These are phyloP conservation scores for Prunus fruticosa DNA, from an alignment of 306 rosid species.

Conservation along the genomic window DNA sequence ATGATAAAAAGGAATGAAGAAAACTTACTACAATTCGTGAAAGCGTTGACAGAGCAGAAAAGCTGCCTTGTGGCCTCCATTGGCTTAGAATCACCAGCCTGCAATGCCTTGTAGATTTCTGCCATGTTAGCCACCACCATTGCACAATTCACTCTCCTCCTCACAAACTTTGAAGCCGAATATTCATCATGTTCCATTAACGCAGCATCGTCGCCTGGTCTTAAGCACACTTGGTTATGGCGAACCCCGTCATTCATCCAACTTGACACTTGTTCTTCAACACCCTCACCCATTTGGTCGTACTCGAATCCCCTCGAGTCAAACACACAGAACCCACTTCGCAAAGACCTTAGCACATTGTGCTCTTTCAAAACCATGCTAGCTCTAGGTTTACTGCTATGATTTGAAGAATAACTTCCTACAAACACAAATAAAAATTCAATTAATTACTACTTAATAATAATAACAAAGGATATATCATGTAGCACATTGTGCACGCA, in stretches of 20 bases:
- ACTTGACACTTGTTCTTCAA: slow-evolving; percentile 29
- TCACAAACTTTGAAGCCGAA: slow-evolving; percentile 28
- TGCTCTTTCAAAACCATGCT: slow-evolving; percentile 41
- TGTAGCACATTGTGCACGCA: too few species aligned
- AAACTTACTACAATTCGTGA: slow-evolving; percentile 27
- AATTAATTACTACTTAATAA: too few species aligned
- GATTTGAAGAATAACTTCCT: neutral
- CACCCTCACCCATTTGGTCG: neutral
- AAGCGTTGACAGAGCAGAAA: slow-evolving; percentile 22
- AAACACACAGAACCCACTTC: slow-evolving; percentile 41
- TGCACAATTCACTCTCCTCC: slow-evolving; percentile 35
- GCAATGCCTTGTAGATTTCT: slow-evolving; percentile 33
- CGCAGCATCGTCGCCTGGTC: slow-evolving; percentile 23
- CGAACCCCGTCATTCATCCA: slow-evolving; percentile 43
- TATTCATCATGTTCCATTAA: slow-evolving; percentile 9
- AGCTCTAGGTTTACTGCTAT: neutral
- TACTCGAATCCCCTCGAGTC: slow-evolving; percentile 37
- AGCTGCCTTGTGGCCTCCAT: slow-evolving; percentile 36
- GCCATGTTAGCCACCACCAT: slow-evolving; percentile 43
- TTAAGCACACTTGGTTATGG: slow-evolving; percentile 39
- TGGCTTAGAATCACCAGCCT: slow-evolving; percentile 30
- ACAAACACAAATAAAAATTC: neutral
- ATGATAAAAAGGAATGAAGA: neutral
- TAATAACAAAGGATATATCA: too few species aligned
- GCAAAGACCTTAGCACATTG: slow-evolving; percentile 37